phyloP scores from a whole-genome alignment of 2,329 filamentous ascomycete species.

The Verticillium isaacii region DNA sequence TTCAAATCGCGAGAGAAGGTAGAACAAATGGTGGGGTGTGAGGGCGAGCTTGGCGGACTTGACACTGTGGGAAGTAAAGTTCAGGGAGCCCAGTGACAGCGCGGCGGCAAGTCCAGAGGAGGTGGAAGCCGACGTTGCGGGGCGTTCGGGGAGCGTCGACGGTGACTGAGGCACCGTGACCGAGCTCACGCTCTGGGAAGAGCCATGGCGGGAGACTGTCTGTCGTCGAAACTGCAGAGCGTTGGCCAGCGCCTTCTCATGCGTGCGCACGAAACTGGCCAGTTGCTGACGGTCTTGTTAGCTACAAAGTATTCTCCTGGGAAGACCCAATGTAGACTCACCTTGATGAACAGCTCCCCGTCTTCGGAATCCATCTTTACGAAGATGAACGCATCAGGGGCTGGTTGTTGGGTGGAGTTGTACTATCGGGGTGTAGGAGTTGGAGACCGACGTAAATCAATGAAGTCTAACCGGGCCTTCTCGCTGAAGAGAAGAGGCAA shows the following conservation, averaged over 20 bases:
- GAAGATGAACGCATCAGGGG: constrained; percentile 42
- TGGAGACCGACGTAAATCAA: neutral
- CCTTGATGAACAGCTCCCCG: constrained; percentile 86
- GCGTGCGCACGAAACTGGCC: constrained; percentile 90
- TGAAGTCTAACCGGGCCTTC: neutral
- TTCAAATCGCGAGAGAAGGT: constrained; percentile 90
- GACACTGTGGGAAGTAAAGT: constrained; percentile 76
- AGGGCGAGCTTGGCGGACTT: constrained; percentile 90
- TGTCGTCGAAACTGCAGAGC: constrained; percentile 82
- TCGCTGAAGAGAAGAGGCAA: neutral
- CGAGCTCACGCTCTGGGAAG: constrained; percentile 60
- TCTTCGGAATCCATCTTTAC: constrained; percentile 81
- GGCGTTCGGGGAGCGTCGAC: constrained; percentile 51
- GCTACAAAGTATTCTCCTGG: constrained; percentile 7
- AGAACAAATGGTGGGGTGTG: constrained; percentile 95
- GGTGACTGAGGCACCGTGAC: constrained; percentile 51
- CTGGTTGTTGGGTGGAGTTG: neutral
- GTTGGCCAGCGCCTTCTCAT: constrained; percentile 96
- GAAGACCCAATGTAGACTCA: constrained; percentile 30
- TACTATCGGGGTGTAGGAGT: neutral
- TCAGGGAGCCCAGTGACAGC: constrained; percentile 79
- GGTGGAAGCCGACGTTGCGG: constrained; percentile 63
- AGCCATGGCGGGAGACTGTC: constrained; percentile 61
- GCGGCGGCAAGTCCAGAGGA: constrained; percentile 75
- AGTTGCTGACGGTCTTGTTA: constrained; percentile 65